A percentile compares a stretch with the other conserved stretches of the same genome.
These are phyloP conservation scores for Neofusicoccum umdonicola DNA, from an alignment of 2,329 filamentous ascomycete species.

Conservation along the genomic window DNA sequence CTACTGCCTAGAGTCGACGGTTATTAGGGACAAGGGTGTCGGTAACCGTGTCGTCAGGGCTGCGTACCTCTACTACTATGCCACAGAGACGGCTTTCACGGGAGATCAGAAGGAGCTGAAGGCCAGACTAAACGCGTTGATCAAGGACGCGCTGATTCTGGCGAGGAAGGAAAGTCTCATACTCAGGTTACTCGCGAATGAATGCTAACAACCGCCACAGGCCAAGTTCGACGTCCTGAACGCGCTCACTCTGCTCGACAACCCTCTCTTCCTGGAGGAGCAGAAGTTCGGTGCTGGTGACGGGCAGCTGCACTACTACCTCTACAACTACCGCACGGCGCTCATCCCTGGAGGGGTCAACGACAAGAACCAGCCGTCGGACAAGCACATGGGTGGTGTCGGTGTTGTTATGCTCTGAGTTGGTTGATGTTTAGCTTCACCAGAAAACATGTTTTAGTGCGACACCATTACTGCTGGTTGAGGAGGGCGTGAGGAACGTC, in stretches of 20 bases:
- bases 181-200: neutral
- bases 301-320: constrained; percentile 92
- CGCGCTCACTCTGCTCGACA: constrained; percentile 88
- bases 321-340: constrained; percentile 93
- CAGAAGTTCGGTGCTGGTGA: constrained; percentile 95
- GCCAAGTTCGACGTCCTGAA: constrained; percentile 95
- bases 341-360: constrained; percentile 85
- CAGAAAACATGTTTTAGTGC: no score
- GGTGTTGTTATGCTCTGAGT: constrained; percentile 76
- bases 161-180: constrained; percentile 65
- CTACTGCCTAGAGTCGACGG: constrained; percentile 89
- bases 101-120: constrained; percentile 59
- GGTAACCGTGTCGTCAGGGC: constrained; percentile 79
- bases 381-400: constrained; percentile 76
- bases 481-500: neutral
- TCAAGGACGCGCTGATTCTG: constrained; percentile 82
- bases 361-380: constrained; percentile 72
- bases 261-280: constrained; percentile 86
- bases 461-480: no score
- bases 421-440: neutral
- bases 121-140: constrained; percentile 73
- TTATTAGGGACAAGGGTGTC: constrained; percentile 66
- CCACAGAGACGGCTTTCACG: constrained; percentile 40
- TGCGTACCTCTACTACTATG: constrained; percentile 97
- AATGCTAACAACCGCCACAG: constrained; percentile 30